phyloP scores from a whole-genome alignment of 1,284 basidiomycete genomes.

The Boletellus deceptivus region DNA sequence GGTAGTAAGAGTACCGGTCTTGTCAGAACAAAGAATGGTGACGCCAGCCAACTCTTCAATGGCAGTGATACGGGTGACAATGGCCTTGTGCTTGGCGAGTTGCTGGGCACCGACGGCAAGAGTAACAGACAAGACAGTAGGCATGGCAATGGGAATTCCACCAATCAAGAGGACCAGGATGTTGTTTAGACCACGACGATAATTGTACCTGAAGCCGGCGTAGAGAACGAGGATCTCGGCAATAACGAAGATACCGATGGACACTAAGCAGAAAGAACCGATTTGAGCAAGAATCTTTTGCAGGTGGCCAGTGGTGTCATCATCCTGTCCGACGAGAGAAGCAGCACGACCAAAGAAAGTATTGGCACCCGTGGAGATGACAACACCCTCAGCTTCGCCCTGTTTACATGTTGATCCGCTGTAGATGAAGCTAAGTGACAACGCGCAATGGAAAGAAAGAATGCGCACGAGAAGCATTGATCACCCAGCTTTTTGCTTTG shows the following conservation, averaged over 20 bases:
- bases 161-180: constrained; percentile 97
- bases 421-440: constrained; percentile 11
- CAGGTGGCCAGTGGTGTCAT: constrained; percentile 95
- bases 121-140: constrained; percentile 93
- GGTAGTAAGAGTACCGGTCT: constrained; percentile 96
- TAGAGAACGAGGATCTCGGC: constrained; percentile 90
- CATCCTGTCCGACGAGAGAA: constrained; percentile 92
- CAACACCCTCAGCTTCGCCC: constrained; percentile 95
- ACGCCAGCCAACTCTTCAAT: constrained; percentile 97
- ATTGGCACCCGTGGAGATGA: constrained; percentile 94
- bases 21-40: constrained; percentile 96
- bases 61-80: constrained; percentile 97
- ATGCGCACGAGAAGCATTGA: constrained; percentile 90
- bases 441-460: neutral
- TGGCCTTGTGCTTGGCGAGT: constrained; percentile 97
- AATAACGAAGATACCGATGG: constrained; percentile 90
- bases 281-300: constrained; percentile 97
- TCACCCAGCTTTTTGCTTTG: constrained; percentile 88
- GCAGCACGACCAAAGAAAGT: constrained; percentile 97
- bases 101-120: constrained; percentile 98
- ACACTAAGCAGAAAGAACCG: constrained; percentile 92
- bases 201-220: constrained; percentile 82
- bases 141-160: constrained; percentile 99
- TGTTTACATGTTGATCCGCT: constrained; percentile 96
- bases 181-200: constrained; percentile 94